phyloP scores from a whole-genome alignment of 768 basidiomycete species.

The Tylopilus rubrobrunneus region DNA sequence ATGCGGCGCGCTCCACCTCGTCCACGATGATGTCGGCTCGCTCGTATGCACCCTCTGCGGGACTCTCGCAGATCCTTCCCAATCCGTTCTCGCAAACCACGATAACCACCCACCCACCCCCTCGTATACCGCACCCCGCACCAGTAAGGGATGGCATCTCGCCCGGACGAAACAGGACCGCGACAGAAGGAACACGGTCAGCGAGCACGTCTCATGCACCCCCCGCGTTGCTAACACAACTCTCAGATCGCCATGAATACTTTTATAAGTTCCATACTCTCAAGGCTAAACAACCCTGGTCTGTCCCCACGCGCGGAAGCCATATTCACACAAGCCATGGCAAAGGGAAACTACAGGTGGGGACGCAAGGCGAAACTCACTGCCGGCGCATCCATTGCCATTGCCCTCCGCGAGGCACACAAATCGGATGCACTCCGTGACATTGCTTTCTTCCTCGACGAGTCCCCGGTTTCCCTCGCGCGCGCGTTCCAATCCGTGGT shows the following conservation, averaged over 20 bases:
- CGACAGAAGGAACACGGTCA: conserved; percentile 60
- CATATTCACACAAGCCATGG: conserved; percentile 68
- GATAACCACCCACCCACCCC: conserved; percentile 29
- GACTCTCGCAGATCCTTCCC: conserved; percentile 60
- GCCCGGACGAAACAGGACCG: conserved; percentile 63
- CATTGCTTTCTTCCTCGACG: conserved; percentile 63
- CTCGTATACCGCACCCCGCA: conserved; percentile 48
- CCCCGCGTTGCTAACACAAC: conserved; percentile 11
- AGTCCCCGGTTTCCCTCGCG: conserved; percentile 46
- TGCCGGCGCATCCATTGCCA: conserved; percentile 64
- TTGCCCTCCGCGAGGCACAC: conserved; percentile 68
- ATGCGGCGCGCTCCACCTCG: conserved; percentile 50
- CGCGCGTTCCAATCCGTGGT: conserved; percentile 53
- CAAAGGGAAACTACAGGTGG: conserved; percentile 60
- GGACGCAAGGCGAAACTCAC: conserved; percentile 67
- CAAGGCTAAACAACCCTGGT: conserved; percentile 55
- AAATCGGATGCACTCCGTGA: conserved; percentile 65
- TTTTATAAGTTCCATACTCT: conserved; percentile 59
- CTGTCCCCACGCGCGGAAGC: conserved; percentile 61
- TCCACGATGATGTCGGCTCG: conserved; percentile 57
- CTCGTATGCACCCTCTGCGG: conserved; percentile 69
- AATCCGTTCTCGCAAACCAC: conserved; percentile 50
- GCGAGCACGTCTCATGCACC: conserved; percentile 18
- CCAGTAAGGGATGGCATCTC: conserved; percentile 54
- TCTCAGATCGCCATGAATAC: conserved; percentile 57